These are phyloP conservation scores for Scutellaria minor DNA, from an alignment of 257 asterid genomes.

Conservation along the genomic window DNA sequence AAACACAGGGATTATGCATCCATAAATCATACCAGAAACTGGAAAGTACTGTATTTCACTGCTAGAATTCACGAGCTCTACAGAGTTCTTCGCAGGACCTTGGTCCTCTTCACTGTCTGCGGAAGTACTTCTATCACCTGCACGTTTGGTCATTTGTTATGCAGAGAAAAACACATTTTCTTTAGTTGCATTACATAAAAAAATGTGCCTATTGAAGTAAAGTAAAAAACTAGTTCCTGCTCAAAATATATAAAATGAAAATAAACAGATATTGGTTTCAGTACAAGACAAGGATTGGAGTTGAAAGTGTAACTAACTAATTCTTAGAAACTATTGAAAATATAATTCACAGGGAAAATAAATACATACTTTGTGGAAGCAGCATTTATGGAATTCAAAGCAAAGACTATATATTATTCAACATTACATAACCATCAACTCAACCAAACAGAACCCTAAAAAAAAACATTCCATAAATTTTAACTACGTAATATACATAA, in stretches of 20 bases:
- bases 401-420: conserved; percentile 2
- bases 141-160: conserved; percentile 30
- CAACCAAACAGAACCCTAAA: neutral
- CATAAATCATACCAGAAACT: conserved; percentile 48
- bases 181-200: conserved; percentile 14
- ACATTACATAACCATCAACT: neutral
- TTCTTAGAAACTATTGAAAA: neutral
- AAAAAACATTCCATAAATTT: conserved; percentile 7
- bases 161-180: conserved; percentile 8
- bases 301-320: neutral
- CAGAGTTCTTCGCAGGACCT: conserved; percentile 35
- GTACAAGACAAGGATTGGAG: conserved; percentile 12
- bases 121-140: conserved; percentile 65
- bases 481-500: neutral
- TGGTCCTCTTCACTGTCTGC: conserved; percentile 49
- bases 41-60: conserved; percentile 41
- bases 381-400: conserved; percentile 5
- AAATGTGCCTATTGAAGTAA: neutral
- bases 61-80: conserved; percentile 35
- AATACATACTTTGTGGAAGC: conserved; percentile 11
- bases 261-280: neutral
- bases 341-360: conserved; percentile 21
- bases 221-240: conserved; percentile 14
- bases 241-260: conserved; percentile 13
- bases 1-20: conserved; percentile 7